Evolutionary conservation across 345 rosid genomes (phyloP).

Genomic region (Citrus australasica): DNA sequence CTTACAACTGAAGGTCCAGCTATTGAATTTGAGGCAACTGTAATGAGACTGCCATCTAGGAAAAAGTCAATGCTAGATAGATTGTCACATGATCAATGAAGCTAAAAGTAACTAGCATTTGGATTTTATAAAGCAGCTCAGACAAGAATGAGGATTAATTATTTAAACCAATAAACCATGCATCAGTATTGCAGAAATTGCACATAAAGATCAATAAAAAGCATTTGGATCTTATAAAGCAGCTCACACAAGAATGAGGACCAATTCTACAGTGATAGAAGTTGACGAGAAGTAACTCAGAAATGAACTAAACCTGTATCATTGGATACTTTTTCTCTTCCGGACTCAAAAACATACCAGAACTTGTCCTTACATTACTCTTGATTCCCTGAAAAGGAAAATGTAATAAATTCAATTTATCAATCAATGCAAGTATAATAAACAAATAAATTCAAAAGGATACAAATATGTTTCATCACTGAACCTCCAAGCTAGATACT

Average conservation of each 20-base stretch:
- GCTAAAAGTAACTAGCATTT: neutral
- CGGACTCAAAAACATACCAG: slow-evolving; percentile 88
- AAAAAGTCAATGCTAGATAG: neutral
- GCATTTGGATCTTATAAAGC: neutral
- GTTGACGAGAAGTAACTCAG: slow-evolving; percentile 3
- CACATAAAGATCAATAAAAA: neutral
- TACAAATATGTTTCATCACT: neutral
- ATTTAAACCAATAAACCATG: neutral
- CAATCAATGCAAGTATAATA: neutral
- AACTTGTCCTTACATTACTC: slow-evolving; percentile 92
- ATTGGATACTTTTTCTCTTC: slow-evolving; percentile 73
- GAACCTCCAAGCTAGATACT: neutral
- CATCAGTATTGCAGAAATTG: neutral
- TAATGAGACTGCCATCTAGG: neutral
- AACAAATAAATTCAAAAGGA: neutral
- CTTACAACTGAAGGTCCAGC: neutral
- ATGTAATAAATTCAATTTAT: neutral
- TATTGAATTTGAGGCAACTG: neutral
- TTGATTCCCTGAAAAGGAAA: slow-evolving; percentile 61
- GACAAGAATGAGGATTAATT: neutral
- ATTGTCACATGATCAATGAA: neutral
- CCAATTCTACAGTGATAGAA: neutral
- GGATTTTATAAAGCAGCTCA: neutral
- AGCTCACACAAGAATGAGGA: neutral
- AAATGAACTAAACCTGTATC: slow-evolving; percentile 54